A percentile compares a stretch with the other conserved stretches of the same genome.
Conservation (phyloP, 2,329 filamentous ascomycete species). For the Gliomastix tumulicola region DNA sequence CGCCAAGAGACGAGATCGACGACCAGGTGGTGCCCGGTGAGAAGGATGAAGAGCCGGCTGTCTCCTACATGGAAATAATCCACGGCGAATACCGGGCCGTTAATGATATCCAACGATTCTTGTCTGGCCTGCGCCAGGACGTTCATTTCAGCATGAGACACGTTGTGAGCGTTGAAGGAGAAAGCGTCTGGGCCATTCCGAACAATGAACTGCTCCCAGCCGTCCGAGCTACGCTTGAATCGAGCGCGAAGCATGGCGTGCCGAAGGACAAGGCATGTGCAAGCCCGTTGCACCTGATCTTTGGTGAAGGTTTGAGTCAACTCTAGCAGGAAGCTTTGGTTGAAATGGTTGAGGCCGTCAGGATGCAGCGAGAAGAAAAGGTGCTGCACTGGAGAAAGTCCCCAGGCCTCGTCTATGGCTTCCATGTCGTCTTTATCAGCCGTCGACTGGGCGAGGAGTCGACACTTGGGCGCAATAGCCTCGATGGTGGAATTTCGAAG, state of each 20-base stretch:
- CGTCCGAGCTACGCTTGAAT: background rate
- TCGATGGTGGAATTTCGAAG: constrained; percentile 14
- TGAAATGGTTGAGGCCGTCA: constrained; percentile 26
- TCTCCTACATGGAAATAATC: constrained; percentile 38
- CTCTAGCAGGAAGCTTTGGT: constrained; percentile 33
- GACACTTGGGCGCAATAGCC: background rate
- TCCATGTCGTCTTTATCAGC: constrained; percentile 5
- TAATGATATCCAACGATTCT: constrained; percentile 13
- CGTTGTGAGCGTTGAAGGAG: constrained; percentile 9
- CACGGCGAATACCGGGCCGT: constrained; percentile 42
- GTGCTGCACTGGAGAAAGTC: constrained; percentile 35
- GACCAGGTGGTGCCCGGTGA: constrained; percentile 26
- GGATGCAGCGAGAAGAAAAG: constrained; percentile 25
- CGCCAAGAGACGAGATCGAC: constrained; percentile 41
- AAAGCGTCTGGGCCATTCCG: constrained; percentile 9
- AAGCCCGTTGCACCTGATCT: constrained; percentile 9
- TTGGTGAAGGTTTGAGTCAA: constrained; percentile 11
- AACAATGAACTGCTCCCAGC: background rate
- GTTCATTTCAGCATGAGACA: constrained; percentile 2
- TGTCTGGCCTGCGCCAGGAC: background rate
- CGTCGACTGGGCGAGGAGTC: too few relatives aligned
- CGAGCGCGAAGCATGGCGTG: constrained; percentile 26
- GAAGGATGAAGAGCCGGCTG: constrained; percentile 35
- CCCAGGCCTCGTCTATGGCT: constrained; percentile 20
- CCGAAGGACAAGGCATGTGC: constrained; percentile 15